Percentiles rank a stretch among this genome's conserved stretches.
Conservation (phyloP, 1,139 yeast genomes). For the Geotrichum reessii region DNA sequence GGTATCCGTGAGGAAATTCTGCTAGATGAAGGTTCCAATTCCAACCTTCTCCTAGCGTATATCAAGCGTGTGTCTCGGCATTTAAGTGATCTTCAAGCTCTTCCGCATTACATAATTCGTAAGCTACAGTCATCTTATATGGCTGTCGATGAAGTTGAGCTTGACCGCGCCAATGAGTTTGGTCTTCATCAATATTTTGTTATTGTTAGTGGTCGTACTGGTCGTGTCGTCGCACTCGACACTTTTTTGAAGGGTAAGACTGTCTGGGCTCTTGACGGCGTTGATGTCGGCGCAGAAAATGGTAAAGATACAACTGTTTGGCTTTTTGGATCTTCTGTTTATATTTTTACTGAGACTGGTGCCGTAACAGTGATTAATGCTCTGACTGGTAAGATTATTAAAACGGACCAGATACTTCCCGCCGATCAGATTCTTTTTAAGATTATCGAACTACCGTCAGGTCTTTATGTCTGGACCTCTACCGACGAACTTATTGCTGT, state of each 20-base stretch:
- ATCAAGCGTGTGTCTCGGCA: constrained; percentile 42
- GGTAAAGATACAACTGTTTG: constrained; percentile 4
- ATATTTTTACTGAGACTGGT: constrained; percentile 23
- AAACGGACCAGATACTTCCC: constrained; percentile 1
- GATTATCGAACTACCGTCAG: not conserved
- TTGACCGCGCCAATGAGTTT: constrained; percentile 35
- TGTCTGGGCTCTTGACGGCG: constrained; percentile 40
- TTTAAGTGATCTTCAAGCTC: constrained; percentile 23
- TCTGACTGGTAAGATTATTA: constrained; percentile 21
- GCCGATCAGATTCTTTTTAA: constrained; percentile 16
- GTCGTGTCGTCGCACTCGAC: constrained; percentile 44
- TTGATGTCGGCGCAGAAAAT: constrained; percentile 23
- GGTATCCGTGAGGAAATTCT: constrained; percentile 32
- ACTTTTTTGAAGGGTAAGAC: constrained; percentile 37
- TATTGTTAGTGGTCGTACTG: constrained; percentile 39
- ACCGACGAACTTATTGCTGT: constrained; percentile 6
- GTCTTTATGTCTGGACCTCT: constrained; percentile 23
- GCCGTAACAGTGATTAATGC: constrained; percentile 25
- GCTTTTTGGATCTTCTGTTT: constrained; percentile 23
- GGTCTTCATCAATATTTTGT: constrained; percentile 49
- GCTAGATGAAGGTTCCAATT: constrained; percentile 36
- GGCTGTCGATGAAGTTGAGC: not conserved
- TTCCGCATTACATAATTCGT: not conserved
- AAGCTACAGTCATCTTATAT: not conserved
- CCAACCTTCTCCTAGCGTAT: constrained; percentile 41